A percentile compares a stretch with the other conserved stretches of the same genome.
Conservation (phyloP, 169 alveolate species). For the Eimeria necatrix region DNA sequence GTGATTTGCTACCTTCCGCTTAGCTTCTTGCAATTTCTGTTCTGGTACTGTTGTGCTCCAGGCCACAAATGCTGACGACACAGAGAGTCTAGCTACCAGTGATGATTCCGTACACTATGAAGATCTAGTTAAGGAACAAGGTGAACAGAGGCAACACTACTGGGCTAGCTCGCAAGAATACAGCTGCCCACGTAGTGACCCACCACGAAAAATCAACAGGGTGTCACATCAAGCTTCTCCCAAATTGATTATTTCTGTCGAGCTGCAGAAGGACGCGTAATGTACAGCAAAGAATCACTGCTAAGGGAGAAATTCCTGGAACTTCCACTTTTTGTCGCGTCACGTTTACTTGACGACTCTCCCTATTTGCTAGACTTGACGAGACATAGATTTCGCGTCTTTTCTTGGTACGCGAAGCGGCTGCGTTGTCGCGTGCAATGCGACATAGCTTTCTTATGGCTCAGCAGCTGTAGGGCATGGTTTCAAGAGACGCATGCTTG, state of each 20-base stretch:
- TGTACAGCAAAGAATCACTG: conserved; percentile 60
- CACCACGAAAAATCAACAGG: no score
- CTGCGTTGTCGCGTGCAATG: background rate
- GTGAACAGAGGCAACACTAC: background rate
- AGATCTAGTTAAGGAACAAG: background rate
- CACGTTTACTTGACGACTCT: conserved; percentile 75
- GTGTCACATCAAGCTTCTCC: no score
- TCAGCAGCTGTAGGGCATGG: no score
- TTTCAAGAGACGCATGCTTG: no score
- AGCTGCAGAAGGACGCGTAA: conserved; percentile 15
- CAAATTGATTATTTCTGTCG: background rate
- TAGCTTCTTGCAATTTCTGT: background rate
- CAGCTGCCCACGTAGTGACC: no score
- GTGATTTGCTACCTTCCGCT: no score
- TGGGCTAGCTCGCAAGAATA: background rate
- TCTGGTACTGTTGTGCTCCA: background rate
- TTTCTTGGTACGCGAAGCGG: conserved; percentile 49
- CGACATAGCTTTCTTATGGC: no score
- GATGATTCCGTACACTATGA: conserved; percentile 1
- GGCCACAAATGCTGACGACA: conserved; percentile 26
- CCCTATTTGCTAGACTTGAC: conserved; percentile 73
- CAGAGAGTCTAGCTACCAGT: conserved; percentile 20
- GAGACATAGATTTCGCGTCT: conserved; percentile 66
- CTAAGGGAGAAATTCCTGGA: conserved; percentile 62
- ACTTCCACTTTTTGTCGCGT: conserved; percentile 61